Percentiles rank a stretch among this genome's conserved stretches.
Conservation (phyloP, 768 basidiomycete species). For the Cystoderma amianthinum region DNA sequence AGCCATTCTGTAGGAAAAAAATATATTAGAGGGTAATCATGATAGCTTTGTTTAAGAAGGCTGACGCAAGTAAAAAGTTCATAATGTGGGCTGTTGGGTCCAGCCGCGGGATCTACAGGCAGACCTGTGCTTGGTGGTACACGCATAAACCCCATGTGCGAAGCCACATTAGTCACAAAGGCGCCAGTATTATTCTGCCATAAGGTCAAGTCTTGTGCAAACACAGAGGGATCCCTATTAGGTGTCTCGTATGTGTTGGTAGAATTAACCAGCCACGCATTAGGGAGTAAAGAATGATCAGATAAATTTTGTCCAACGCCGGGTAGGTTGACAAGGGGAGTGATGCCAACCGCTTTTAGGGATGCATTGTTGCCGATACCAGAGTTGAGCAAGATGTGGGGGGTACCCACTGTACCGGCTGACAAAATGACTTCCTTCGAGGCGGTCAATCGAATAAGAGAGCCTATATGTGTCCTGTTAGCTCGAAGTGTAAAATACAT, state of each 20-base stretch:
- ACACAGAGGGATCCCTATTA: slow-evolving; percentile 5
- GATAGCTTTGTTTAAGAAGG: not conserved
- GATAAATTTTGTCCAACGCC: slow-evolving; percentile 14
- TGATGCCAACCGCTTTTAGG: slow-evolving; percentile 9
- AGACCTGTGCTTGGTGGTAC: slow-evolving; percentile 10
- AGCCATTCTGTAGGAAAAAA: not conserved
- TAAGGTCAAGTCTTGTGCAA: not conserved
- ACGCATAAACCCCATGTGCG: slow-evolving; percentile 15
- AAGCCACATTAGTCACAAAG: slow-evolving; percentile 9
- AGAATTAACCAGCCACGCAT: slow-evolving; percentile 7
- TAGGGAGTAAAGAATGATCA: slow-evolving; percentile 12
- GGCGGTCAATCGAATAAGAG: slow-evolving; percentile 10
- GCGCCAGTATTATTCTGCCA: slow-evolving; percentile 9
- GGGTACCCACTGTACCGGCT: slow-evolving; percentile 19
- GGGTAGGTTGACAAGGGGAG: slow-evolving; percentile 11
- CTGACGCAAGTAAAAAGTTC: slow-evolving; percentile 15
- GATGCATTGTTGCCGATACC: slow-evolving; percentile 15
- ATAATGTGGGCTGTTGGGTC: slow-evolving; percentile 16
- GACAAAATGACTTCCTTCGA: slow-evolving; percentile 23
- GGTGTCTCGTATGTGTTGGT: slow-evolving; percentile 11
- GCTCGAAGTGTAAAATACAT: no score
- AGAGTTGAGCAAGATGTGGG: slow-evolving; percentile 17
- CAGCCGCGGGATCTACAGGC: slow-evolving; percentile 18
- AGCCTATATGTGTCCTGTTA: no score
- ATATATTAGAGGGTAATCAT: not conserved